Conservation (phyloP, 2,329 filamentous ascomycete genomes). For the Calonectria pauciramosa region DNA sequence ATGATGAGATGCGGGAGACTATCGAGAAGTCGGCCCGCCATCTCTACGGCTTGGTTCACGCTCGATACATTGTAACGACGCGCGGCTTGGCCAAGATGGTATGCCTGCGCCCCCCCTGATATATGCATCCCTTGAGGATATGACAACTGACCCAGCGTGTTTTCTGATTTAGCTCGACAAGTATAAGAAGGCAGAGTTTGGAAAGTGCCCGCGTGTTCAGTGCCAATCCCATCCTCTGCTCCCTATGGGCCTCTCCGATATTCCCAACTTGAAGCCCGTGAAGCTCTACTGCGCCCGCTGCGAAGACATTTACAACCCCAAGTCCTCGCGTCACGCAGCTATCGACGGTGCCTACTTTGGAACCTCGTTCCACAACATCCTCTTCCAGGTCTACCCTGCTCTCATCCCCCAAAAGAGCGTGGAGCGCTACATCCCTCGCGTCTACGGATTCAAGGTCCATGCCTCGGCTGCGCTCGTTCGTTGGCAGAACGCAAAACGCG, state of each 20-base stretch:
- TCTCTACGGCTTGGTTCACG: conserved; percentile 95
- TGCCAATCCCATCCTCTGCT: conserved; percentile 94
- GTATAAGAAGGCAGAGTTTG: conserved; percentile 98
- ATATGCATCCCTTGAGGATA: not conserved
- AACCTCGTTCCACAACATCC: conserved; percentile 97
- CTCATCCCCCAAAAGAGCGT: conserved; percentile 88
- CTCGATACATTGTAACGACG: conserved; percentile 96
- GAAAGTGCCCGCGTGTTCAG: conserved; percentile 96
- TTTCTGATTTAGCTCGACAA: conserved; percentile 84
- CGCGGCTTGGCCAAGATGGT: conserved; percentile 97
- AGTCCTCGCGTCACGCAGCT: conserved; percentile 92
- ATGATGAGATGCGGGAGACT: conserved; percentile 97
- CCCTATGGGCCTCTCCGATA: conserved; percentile 93
- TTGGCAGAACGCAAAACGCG: conserved; percentile 88
- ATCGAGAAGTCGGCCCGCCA: conserved; percentile 98
- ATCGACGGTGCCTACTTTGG: conserved; percentile 99
- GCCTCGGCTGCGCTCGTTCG: conserved; percentile 87
- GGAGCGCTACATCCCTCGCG: conserved; percentile 88
- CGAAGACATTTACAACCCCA: conserved; percentile 99
- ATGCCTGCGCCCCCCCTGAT: conserved; percentile 34
- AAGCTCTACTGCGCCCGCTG: conserved; percentile 98
- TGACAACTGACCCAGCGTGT: conserved; percentile 7
- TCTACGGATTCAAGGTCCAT: conserved; percentile 97
- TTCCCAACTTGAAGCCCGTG: conserved; percentile 88
- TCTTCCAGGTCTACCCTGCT: conserved; percentile 97